Conservation (phyloP, 1,284 basidiomycete genomes). For the Pseudozyma tsukubaensis region DNA sequence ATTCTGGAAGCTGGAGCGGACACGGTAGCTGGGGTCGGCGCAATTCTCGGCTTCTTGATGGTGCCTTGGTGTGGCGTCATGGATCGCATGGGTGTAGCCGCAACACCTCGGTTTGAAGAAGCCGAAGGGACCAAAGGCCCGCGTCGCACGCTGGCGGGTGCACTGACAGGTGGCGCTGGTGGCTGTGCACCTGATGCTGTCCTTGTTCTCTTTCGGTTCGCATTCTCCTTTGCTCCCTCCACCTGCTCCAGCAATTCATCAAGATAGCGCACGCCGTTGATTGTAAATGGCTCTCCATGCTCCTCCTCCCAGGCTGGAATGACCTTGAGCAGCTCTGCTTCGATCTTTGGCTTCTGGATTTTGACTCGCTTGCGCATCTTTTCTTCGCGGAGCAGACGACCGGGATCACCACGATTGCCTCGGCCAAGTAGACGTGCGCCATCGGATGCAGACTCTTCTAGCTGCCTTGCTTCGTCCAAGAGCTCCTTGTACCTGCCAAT, state of each 20-base stretch:
- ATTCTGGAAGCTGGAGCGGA: conserved; percentile 21
- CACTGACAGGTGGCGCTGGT: conserved; percentile 24
- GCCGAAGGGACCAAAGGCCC: conserved; percentile 34
- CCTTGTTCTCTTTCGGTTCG: conserved; percentile 34
- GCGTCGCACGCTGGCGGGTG: conserved; percentile 30
- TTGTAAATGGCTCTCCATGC: conserved; percentile 80
- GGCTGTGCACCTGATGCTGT: conserved; percentile 29
- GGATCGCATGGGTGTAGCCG: conserved; percentile 40
- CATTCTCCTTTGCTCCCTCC: conserved; percentile 56
- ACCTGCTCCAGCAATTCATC: conserved; percentile 74
- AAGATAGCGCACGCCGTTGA: conserved; percentile 85
- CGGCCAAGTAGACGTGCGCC: conserved; percentile 68
- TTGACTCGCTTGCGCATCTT: conserved; percentile 97
- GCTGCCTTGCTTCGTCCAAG: conserved; percentile 88
- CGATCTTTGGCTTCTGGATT: conserved; percentile 90
- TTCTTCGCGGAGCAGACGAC: conserved; percentile 84
- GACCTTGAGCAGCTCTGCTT: conserved; percentile 82
- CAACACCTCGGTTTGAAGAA: conserved; percentile 26
- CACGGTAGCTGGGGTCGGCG: conserved; percentile 31
- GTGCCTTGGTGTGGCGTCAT: conserved; percentile 36
- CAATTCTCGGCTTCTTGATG: conserved; percentile 41
- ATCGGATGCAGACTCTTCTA: conserved; percentile 77
- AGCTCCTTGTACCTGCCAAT: conserved; percentile 91
- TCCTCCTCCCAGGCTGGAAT: conserved; percentile 90
- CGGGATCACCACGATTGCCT: conserved; percentile 74